Base-by-base conservation (phyloP, 306 rosid genomes). In the Sicyos baderoa region DNA sequence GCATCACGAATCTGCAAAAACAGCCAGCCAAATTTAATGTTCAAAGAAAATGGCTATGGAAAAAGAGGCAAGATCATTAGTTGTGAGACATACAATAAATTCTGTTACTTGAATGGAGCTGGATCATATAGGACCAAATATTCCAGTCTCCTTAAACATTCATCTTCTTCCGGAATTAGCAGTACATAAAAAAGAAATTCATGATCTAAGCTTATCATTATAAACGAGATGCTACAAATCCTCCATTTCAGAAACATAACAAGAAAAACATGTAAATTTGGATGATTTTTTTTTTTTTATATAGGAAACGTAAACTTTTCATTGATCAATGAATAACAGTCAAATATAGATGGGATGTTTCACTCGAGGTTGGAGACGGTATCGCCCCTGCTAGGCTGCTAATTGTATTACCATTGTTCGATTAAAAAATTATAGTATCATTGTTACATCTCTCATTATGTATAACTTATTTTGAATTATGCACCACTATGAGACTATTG, bases 111-210 rank as follows among this genome's bases (percentile, higher is more conserved):
- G 97, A 68, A 89, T 76, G 77, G 87, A 85, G 83, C 82, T 81
- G 40, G 97, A 54, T n/a, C n/a, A n/a, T 74, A 87, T 10, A 44
- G 97, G 85, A 1, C 91, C 89, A 3, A 93, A 86, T 44, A 93
- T 68, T 72, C 98, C 97, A 37, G 98, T 97, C 70, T 82, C 98
- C 75, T 93, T 8, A 80, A 84, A 97, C 98, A 89, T 21, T 93
- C 98, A 81, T 93, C 98, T 86, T 86, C 82, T 77, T 93, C 97
- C 8, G 98, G 98, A 84, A 89, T 85, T 6, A 93, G 89, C 75
- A 93, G 82, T 72, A 86, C 84, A 78, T 89, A 94, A 18, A 93
- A 93, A 90, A 11, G 94, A 56, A 65, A 87, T 87, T 63, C 87
- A 7, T 44, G 25, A 14, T 48, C 21, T 60, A 60, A 60, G 29